Evolutionary conservation across 441 rosid species (phyloP), one percentile per base, ranked within the genome.

Genomic region (Euphorbia celastroides): DNA sequence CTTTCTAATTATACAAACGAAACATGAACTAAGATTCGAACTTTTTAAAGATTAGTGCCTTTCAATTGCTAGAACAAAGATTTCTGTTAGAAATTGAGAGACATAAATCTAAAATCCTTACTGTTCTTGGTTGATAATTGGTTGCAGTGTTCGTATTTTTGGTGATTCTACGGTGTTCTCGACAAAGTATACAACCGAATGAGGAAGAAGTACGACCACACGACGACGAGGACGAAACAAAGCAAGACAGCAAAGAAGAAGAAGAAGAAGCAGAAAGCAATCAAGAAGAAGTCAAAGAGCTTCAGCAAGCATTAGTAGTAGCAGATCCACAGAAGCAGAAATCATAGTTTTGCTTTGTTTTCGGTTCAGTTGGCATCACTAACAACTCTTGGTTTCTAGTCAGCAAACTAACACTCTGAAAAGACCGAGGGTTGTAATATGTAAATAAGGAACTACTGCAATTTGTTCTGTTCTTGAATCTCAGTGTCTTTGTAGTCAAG

Each of bases 141-240:
- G 31, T 71, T 80, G 81, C 93, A 91, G 97, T 83, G 69, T 93
- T 93, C 75, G 82, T 93, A 74, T 72, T 83, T 2, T 64, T 88
- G 68, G 97, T 91, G 16, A 79, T 89, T 36, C 68, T 93, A 70
- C 79, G 88, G 31, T 88, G 79, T 78, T 81, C 62, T 70, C 80
- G 87, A 69, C 87, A 85, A 70, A 83, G 82, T 59, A 66, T 81
- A 8, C 66, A 64, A 67, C 60, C 79, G 52, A 74, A 68, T 7
- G 62, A 71, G 16, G 84, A 67, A 60, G 82, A 62, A 46, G 86
- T 60, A 19, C 80, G 69, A 60, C 60, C 36, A 41, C 78, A 57
- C 31, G 78, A 60, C 44, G 76, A 44, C 58, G 79, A 50, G 19
- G 22, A 17, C 1, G 19, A 48, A 44, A 19, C 7, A 57, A 66